Base-by-base conservation (phyloP, 768 basidiomycete species). In the Leucocoprinus sp. region DNA sequence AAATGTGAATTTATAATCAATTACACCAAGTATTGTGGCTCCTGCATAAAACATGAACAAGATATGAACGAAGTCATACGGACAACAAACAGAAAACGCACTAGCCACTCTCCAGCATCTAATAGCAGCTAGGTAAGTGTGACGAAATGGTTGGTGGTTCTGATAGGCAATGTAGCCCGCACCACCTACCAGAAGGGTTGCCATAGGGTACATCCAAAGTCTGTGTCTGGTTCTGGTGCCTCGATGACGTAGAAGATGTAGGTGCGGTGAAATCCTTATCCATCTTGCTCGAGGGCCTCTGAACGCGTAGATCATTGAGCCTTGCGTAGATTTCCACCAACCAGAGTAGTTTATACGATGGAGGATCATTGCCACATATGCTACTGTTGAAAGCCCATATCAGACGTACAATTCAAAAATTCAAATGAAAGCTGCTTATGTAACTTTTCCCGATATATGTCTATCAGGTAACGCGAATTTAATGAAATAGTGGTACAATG, bases 21-120 rank as follows among this genome's bases (percentile, higher is more conserved):
- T 67, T 31, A 75, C 80, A 49, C 81, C 72, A 9, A 72, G 60
- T 36, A 84, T 60, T 19, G 82, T 79, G 34, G 83, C 76, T 55
- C 70, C 81, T 82, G 17, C 8, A 63, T 52, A 43, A 59, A 22
- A 46, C 17, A 24, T 52, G n/a, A 47, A 36, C 28, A 43, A 59
- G 23, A 46, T 15, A 24, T 52, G n/a, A 47, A 36, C 28, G 22
- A 19, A 12, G 33, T 31, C 12, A 31, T 23, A 5, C 36, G 18
- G 15, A 24, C 4, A 17, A n/a, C n/a, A 26, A 39, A 22, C 14
- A 15, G 31, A 21, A 52, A 12, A 70, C 64, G 63, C 64, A 74
- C 77, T 66, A 42, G 84, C 91, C 43, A 96, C 75, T 41, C 88
- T 74, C 2, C 83, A 82, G 60, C 92, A 93, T 46, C 95, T 76